Evolutionary conservation across 371 early-diverging fungal species (phyloP), one percentile per base, ranked within the genome.

Genomic region (Mucor piriformis): DNA sequence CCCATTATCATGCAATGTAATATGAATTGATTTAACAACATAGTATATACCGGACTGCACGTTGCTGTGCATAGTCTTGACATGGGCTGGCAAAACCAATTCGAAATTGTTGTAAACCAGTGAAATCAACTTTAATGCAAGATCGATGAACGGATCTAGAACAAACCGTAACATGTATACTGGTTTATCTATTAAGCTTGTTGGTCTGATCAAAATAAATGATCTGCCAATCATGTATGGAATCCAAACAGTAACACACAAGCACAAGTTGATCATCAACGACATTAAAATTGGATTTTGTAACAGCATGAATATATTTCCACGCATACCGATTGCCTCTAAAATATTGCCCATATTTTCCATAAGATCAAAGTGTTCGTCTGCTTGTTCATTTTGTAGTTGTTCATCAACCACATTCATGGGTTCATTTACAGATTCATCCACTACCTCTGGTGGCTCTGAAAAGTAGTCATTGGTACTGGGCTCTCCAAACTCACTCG

Each of bases 261-360:
- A 66, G 49, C 88, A 86, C 47, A 85, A 63, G 18, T 82, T 70
- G 49, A 95, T 86, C 59, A 95, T 68, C 3, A 92, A 58, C 12
- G 86, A 61, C 59, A 93, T 90, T 23, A 94, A 70, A 11, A 85
- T 69, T 18, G 88, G 86, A 69, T 93, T 93, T 66, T 93, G 89
- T 18, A 88, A 52, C 1, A 93, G 62, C 50, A 83, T 72, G 59
- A 82, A 74, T 12, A 88, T 59, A 6, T 91, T 89, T 0, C 96
- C 96, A 10, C 87, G 83, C 70, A 95, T 85, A 6, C 96, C 96
- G 48, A 95, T 79, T 4, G 92, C 87, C 56, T 93, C 95, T 33
- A 95, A 70, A 38, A 95, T 78, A 0, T 88, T 89, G 48, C 90
- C 90, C 15, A 88, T 74, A 29, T 89, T 90, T 23, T 88, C 92